phyloP scores from a whole-genome alignment of 805 yeast species.

The Ogataea degrootiae region DNA sequence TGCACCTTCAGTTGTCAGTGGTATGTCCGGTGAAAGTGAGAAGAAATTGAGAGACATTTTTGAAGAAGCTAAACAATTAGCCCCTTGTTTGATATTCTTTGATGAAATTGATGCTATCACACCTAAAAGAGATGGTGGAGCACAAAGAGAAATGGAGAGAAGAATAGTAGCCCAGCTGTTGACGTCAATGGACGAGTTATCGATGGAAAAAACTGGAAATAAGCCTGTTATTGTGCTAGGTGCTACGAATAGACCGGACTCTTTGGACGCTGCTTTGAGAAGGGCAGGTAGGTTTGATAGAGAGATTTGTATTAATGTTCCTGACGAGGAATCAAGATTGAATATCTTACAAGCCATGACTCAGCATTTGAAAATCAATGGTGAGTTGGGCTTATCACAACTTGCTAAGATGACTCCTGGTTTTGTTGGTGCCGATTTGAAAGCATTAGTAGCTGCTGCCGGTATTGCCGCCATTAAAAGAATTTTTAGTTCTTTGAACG shows the following conservation, averaged over 20 bases:
- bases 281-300: conserved; percentile 96
- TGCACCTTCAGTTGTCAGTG: conserved; percentile 95
- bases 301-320: conserved; percentile 93
- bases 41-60: conserved; percentile 89
- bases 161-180: conserved; percentile 93
- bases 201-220: conserved; percentile 84
- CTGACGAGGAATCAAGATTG: conserved; percentile 76
- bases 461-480: conserved; percentile 92
- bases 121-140: conserved; percentile 96
- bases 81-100: conserved; percentile 89
- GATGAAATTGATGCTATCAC: conserved; percentile 98
- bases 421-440: conserved; percentile 94
- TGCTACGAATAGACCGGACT: conserved; percentile 95
- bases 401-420: conserved; percentile 95
- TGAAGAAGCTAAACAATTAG: conserved; percentile 84
- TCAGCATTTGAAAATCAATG: conserved; percentile 56
- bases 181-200: conserved; percentile 90
- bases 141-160: conserved; percentile 96
- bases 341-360: conserved; percentile 77
- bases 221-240: conserved; percentile 93
- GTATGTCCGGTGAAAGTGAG: conserved; percentile 99
- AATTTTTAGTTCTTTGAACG: conserved; percentile 62
- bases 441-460: conserved; percentile 90
- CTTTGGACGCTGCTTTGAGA: conserved; percentile 89
- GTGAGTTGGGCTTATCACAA: conserved; percentile 61